Evolutionary conservation across 1,139 yeast species (phyloP).

Genomic region (Petasospora fabianii): DNA sequence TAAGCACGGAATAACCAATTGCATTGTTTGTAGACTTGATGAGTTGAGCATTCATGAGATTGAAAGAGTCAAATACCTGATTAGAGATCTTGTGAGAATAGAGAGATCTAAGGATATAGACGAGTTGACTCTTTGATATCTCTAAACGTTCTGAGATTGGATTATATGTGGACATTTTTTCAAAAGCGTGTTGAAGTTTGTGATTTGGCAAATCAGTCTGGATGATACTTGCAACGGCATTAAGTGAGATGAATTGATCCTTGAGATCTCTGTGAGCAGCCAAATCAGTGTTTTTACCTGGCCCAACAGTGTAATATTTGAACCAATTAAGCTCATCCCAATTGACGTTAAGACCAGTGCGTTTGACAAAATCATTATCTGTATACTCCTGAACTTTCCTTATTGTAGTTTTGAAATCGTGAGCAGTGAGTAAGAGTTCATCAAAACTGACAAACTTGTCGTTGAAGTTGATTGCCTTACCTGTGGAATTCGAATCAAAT

Average conservation of each 20-base stretch:
- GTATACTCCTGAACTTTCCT: slow-evolving; percentile 31
- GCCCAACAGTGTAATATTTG: slow-evolving; percentile 16
- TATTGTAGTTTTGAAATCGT: slow-evolving; percentile 32
- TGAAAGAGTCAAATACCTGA: slow-evolving; percentile 19
- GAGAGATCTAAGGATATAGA: slow-evolving; percentile 29
- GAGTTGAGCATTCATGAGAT: slow-evolving; percentile 11
- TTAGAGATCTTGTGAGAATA: slow-evolving; percentile 35
- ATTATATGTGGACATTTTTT: slow-evolving; percentile 25
- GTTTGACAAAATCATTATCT: slow-evolving; percentile 26
- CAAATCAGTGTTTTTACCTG: slow-evolving; percentile 8
- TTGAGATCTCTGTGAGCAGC: slow-evolving; percentile 3
- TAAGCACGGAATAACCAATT: slow-evolving; percentile 33
- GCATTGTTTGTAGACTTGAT: slow-evolving; percentile 25
- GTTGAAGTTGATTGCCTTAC: slow-evolving; percentile 36
- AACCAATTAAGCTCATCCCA: slow-evolving; percentile 31
- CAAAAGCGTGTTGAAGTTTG: slow-evolving; percentile 24
- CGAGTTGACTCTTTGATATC: slow-evolving; percentile 33
- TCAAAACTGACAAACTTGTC: slow-evolving; percentile 38
- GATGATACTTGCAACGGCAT: slow-evolving; percentile 33
- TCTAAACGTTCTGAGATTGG: slow-evolving; percentile 24
- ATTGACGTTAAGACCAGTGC: slow-evolving; percentile 25
- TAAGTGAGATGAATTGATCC: slow-evolving; percentile 19
- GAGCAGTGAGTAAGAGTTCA: slow-evolving; percentile 30
- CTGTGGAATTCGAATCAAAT: slow-evolving; percentile 31
- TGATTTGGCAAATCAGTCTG: slow-evolving; percentile 35